Base-by-base conservation (phyloP, 2,329 filamentous ascomycete species). In the Emydomyces testavorans region DNA sequence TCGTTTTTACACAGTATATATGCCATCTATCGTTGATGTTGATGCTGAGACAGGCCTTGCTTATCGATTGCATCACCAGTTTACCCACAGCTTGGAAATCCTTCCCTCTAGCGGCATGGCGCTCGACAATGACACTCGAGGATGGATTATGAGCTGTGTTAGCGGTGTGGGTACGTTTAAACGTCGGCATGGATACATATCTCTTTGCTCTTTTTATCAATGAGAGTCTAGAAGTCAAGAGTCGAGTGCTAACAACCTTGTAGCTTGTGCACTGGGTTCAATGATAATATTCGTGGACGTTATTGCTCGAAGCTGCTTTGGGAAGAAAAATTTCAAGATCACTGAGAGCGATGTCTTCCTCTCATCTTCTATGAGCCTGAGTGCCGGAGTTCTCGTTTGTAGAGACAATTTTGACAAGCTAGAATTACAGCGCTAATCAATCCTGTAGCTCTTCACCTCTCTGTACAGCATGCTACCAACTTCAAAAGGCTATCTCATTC, bases 391-490 rank as follows among this genome's bases (percentile, higher is more conserved):
- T 38, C 94, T 98, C 88, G 89, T 94, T 65, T 55, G 78, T 38
- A 28, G 21, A 23, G 13, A 38, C 29, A 4, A 10, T 26, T 10
- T 43, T 37, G 36, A 13, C 53, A 3, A 24, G 18, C 13, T 20
- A n/a, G 8, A 10, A 11, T 16, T 26, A 6, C 10, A 26, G n/a
- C 4, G 18, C 37, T 49, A 40, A 44, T 50, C 32, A 55, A 32
- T 8, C 8, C 35, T 32, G 3, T 58, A 94, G 88, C 76, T 94
- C 34, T 95, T 94, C 65, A 94, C 89, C 29, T 82, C 90, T 1
- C 69, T 96, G 24, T 94, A 89, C 65, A 92, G 82, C 65, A 95
- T 96, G 85, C 75, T 96, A 6, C 90, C 90, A 7, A 87, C 85
- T 16, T 81, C 90, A 1, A 88, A 83, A 60, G 73, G 72, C 32